These are phyloP conservation scores for thale cress (Arabidopsis thaliana) DNA, from an alignment of 345 rosid species.

Conservation along the genomic window DNA sequence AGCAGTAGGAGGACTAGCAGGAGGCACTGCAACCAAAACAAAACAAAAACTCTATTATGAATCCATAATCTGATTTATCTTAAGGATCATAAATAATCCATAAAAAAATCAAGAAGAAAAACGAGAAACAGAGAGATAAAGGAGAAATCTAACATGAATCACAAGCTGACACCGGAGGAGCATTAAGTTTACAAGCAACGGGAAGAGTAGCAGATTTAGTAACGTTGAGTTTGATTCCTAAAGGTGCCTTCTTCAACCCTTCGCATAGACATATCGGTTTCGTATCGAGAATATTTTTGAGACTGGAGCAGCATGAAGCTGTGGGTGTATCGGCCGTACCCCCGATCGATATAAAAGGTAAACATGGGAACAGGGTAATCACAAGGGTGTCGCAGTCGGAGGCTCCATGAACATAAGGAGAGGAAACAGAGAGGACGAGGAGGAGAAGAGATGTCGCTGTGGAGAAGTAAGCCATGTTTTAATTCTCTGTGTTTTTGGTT, in stretches of 20 bases:
- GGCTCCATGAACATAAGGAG: constrained; percentile 27
- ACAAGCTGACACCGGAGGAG: constrained; percentile 33
- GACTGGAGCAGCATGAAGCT: constrained; percentile 13
- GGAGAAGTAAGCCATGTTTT: constrained; percentile 35
- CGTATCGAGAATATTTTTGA: constrained; percentile 24
- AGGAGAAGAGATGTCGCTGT: constrained; percentile 3
- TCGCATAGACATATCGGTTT: constrained; percentile 38
- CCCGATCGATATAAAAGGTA: constrained; percentile 32
- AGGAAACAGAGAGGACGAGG: constrained; percentile 18
- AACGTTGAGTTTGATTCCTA: constrained; percentile 24
- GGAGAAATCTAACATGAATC: constrained; percentile 28
- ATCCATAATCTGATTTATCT: neutral
- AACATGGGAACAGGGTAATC: constrained; percentile 8
- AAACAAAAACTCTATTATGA: neutral
- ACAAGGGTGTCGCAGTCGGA: constrained; percentile 11
- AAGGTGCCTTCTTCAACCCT: constrained; percentile 9
- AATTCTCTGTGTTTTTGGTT: neutral
- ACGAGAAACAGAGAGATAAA: neutral
- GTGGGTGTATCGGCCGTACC: constrained; percentile 20
- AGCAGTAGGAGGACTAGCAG: constrained; percentile 10
- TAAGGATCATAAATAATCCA: neutral
- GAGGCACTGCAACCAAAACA: constrained; percentile 24
- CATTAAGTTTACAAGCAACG: constrained; percentile 28
- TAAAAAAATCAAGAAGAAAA: neutral
- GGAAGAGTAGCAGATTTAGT: constrained; percentile 43